Evolutionary conservation across 768 basidiomycete genomes (phyloP), one percentile per base, ranked within the genome.

Genomic region (Naematelia aurantialba): DNA sequence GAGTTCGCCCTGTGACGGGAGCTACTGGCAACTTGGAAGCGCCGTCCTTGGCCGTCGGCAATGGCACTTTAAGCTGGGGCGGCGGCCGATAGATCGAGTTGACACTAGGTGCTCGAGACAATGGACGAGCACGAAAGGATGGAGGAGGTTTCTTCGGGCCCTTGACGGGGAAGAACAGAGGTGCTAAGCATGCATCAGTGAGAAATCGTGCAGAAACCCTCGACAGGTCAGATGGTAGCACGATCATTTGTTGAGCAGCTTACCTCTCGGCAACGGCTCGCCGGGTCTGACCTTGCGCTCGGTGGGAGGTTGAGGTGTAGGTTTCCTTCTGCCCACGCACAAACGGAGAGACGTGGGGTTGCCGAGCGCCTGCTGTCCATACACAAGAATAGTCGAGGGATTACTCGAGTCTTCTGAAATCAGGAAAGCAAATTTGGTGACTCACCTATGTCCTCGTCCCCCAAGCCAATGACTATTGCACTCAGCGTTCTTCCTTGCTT

Each of bases 311-410:
- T 58, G 46, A 30, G 67, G 60, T 13, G 55, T 55, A 4, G 67
- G 64, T 63, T 68, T 74, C 14, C 62, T 46, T 30, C 69, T 55
- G 2, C 66, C 63, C 13, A 71, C 71, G 26, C 60, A 62, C 3
- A 73, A 54, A 29, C 59, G 53, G 10, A 70, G 55, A 2, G 42
- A 56, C 5, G 30, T 30, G 42, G 45, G 62, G 47, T 52, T 51
- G 25, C 25, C 42, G 11, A 13, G 44, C 22, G 42, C 47, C 14
- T 29, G 42, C 50, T 75, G 75, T 1, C 75, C 75, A 52, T 70
- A 76, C 1, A 76, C 60, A 14, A 76, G 45, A 44, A 76, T 60
- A 5, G 62, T 72, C 11, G 70, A 93, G 75, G 49, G n/a, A n/a
- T n/a, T 63, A 12, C 55, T 51, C 14, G 68, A 54, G 22, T 72